Conservation (phyloP, 2,329 filamentous ascomycete genomes). For the Apiospora aurea region DNA sequence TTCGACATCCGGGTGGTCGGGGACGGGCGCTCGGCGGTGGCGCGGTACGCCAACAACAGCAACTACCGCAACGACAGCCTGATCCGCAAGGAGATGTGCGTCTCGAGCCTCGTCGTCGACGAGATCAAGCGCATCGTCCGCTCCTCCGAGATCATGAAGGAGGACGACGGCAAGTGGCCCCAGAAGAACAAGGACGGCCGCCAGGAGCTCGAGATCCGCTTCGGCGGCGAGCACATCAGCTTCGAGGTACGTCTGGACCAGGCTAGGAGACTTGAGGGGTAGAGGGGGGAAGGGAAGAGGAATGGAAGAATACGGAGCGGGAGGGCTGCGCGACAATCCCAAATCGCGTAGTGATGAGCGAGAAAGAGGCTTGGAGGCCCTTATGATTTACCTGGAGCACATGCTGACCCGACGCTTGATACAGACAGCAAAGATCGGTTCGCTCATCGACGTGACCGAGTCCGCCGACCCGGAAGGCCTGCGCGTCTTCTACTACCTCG, state of each 20-base stretch:
- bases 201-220: constrained; percentile 92
- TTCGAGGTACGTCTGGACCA: constrained; percentile 81
- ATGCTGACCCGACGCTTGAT: neutral
- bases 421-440: constrained; percentile 97
- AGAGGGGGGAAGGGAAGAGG: too few relatives aligned
- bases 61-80: constrained; percentile 99
- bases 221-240: constrained; percentile 95
- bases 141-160: constrained; percentile 96
- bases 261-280: too few relatives aligned
- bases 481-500: constrained; percentile 97
- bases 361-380: too few relatives aligned
- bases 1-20: constrained; percentile 95
- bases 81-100: constrained; percentile 99
- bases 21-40: constrained; percentile 91
- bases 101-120: constrained; percentile 86
- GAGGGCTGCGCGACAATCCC: too few relatives aligned
- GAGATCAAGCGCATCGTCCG: constrained; percentile 98
- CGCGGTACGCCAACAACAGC: constrained; percentile 98
- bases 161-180: constrained; percentile 98
- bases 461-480: constrained; percentile 95
- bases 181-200: constrained; percentile 99
- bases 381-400: neutral
- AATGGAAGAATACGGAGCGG: too few relatives aligned
- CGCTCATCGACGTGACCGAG: constrained; percentile 94
- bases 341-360: too few relatives aligned